A percentile compares a stretch with the other conserved stretches of the same genome.
Conservation (phyloP, 108 stramenopile species). For the Licmophora abbreviata region DNA sequence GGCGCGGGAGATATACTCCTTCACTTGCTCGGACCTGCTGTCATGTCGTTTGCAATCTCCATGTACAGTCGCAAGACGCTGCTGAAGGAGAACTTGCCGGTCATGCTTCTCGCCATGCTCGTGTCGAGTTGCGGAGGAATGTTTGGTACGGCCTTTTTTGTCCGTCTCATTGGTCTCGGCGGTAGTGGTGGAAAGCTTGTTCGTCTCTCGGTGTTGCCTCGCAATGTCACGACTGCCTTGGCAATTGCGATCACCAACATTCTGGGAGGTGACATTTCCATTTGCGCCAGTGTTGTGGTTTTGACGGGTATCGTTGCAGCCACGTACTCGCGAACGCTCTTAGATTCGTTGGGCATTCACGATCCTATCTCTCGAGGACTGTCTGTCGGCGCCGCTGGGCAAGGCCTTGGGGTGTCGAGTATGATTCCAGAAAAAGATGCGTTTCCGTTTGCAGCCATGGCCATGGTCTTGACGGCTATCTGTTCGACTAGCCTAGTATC, state of each 20-base stretch:
- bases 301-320: slow-evolving; percentile 88
- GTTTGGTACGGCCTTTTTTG: slow-evolving; percentile 69
- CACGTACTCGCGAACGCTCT: slow-evolving; percentile 67
- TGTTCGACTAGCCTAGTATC: slow-evolving; percentile 61
- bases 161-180: slow-evolving; percentile 43
- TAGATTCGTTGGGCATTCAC: slow-evolving; percentile 60
- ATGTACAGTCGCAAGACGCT: slow-evolving; percentile 62
- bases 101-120: slow-evolving; percentile 43
- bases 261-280: slow-evolving; percentile 74
- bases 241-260: slow-evolving; percentile 81
- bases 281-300: slow-evolving; percentile 82
- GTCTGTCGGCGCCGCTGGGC: slow-evolving; percentile 83
- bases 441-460: slow-evolving; percentile 91
- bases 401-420: slow-evolving; percentile 87
- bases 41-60: slow-evolving; percentile 60
- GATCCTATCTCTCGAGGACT: slow-evolving; percentile 85
- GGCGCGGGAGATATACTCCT: slow-evolving; percentile 72
- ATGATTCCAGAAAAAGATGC: slow-evolving; percentile 83
- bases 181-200: slow-evolving; percentile 26
- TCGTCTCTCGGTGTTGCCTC: slow-evolving; percentile 63
- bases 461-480: slow-evolving; percentile 86
- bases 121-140: slow-evolving; percentile 62
- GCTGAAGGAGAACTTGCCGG: slow-evolving; percentile 55
- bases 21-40: slow-evolving; percentile 69
- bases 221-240: slow-evolving; percentile 87